A percentile compares a stretch with the other conserved stretches of the same genome.
These are phyloP conservation scores for Tuber magnatum DNA, from an alignment of 495 filamentous ascomycete species.

Conservation along the genomic window DNA sequence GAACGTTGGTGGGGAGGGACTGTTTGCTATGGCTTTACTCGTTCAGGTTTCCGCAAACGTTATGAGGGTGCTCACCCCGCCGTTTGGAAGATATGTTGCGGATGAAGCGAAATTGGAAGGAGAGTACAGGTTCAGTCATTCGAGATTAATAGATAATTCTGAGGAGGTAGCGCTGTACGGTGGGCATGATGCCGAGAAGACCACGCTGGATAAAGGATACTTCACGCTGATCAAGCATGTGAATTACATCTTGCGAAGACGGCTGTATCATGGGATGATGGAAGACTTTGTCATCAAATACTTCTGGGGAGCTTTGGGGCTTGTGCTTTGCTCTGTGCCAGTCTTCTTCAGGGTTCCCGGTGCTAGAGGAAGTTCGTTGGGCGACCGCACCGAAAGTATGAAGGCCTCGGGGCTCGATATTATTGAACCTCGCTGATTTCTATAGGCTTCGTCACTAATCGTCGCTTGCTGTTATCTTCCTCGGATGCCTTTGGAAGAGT, in stretches of 20 bases:
- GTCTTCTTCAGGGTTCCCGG: conserved; percentile 93
- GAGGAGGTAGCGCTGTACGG: conserved; percentile 91
- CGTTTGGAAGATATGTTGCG: conserved; percentile 95
- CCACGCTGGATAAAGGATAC: conserved; percentile 94
- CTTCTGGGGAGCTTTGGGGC: conserved; percentile 91
- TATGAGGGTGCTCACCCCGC: conserved; percentile 93
- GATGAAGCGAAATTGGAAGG: conserved; percentile 92
- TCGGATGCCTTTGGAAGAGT: conserved; percentile 93
- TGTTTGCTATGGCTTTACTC: conserved; percentile 86
- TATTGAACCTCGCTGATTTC: background rate
- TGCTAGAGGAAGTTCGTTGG: conserved; percentile 62
- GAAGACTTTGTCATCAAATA: conserved; percentile 99
- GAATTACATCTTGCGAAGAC: conserved; percentile 80
- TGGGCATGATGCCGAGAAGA: conserved; percentile 93
- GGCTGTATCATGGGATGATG: conserved; percentile 95
- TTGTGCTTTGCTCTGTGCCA: conserved; percentile 89
- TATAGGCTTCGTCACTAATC: conserved; percentile 79
- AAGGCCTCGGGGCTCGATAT: background rate
- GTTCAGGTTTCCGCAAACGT: conserved; percentile 87
- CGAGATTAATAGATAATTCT: conserved; percentile 83
- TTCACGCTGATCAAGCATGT: conserved; percentile 99
- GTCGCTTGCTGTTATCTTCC: conserved; percentile 79
- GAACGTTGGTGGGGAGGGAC: conserved; percentile 86
- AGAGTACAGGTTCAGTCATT: conserved; percentile 93
- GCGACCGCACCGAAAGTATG: conserved; percentile 82